These are phyloP conservation scores for Coemansia sp. DNA, from an alignment of 192 early-diverging fungal species.

Conservation along the genomic window DNA sequence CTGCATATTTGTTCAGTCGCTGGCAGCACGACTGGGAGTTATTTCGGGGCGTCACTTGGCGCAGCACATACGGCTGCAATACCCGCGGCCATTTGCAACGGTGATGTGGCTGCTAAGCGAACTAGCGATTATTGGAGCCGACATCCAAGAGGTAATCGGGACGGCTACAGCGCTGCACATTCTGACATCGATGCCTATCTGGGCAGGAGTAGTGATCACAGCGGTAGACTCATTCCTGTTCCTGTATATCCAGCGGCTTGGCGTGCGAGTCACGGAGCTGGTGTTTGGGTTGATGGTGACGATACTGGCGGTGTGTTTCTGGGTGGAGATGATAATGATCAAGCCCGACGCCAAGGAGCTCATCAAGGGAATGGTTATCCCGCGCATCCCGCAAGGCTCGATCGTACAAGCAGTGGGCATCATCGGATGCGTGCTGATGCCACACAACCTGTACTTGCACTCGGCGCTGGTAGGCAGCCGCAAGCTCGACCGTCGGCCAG, in stretches of 20 bases:
- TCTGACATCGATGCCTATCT: constrained; percentile 70
- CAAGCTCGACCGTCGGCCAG: constrained; percentile 54
- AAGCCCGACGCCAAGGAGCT: constrained; percentile 59
- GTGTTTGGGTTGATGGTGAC: constrained; percentile 76
- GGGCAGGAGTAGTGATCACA: constrained; percentile 81
- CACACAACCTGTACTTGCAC: constrained; percentile 91
- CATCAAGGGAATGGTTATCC: constrained; percentile 63
- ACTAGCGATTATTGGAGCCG: constrained; percentile 71
- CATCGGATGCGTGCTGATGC: constrained; percentile 79
- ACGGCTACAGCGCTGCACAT: constrained; percentile 88
- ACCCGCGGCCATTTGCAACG: constrained; percentile 53
- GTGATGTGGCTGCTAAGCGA: constrained; percentile 66
- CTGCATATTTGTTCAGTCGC: constrained; percentile 65
- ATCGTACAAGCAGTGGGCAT: constrained; percentile 71
- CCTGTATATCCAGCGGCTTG: constrained; percentile 67
- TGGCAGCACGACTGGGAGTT: constrained; percentile 67
- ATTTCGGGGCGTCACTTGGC: constrained; percentile 70
- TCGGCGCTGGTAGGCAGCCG: constrained; percentile 75
- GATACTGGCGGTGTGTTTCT: constrained; percentile 76
- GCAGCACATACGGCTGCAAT: constrained; percentile 58
- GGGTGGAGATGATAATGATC: constrained; percentile 70
- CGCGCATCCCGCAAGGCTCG: constrained; percentile 60
- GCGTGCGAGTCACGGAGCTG: constrained; percentile 72
- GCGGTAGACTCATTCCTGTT: constrained; percentile 82
- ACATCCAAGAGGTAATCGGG: constrained; percentile 84